These are phyloP conservation scores for Penicillium sp. DNA, from an alignment of 2,329 filamentous ascomycete species.

Conservation along the genomic window DNA sequence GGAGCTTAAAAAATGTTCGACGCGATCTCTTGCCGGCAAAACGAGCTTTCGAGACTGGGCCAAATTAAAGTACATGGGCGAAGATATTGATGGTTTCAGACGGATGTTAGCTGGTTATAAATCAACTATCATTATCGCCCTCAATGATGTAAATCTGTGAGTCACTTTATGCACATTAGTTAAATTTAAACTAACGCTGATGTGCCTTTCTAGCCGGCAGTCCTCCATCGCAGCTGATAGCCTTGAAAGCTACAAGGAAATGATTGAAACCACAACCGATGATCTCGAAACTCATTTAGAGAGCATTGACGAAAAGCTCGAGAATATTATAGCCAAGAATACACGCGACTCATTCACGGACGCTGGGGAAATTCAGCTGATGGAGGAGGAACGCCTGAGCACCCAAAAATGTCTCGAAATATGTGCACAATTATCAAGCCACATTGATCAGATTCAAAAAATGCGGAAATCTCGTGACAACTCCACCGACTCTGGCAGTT, in stretches of 20 bases:
- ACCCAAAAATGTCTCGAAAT: slow-evolving; percentile 36
- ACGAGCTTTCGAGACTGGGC: slow-evolving; percentile 50
- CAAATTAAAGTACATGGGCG: slow-evolving; percentile 47
- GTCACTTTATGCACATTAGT: slow-evolving; percentile 15
- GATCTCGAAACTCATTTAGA: slow-evolving; percentile 32
- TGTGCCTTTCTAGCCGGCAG: slow-evolving; percentile 21
- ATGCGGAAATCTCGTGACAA: neutral
- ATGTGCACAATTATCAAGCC: slow-evolving; percentile 28
- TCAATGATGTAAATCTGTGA: slow-evolving; percentile 45
- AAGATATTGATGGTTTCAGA: slow-evolving; percentile 46
- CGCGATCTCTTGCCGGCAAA: slow-evolving; percentile 35
- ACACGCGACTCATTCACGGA: neutral
- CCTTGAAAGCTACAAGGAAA: slow-evolving; percentile 25
- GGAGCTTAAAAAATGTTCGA: slow-evolving; percentile 39
- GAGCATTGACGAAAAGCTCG: slow-evolving; percentile 30
- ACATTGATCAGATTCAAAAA: slow-evolving; percentile 33
- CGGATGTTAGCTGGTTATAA: slow-evolving; percentile 46
- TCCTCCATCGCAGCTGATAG: slow-evolving; percentile 33
- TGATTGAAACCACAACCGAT: slow-evolving; percentile 28
- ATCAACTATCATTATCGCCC: slow-evolving; percentile 44
- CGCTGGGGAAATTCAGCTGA: slow-evolving; percentile 15
- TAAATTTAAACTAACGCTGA: neutral
- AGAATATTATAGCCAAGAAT: slow-evolving; percentile 18
- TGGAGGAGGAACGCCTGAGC: slow-evolving; percentile 28
- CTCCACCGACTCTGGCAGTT: too few relatives aligned